A percentile compares a stretch with the other conserved stretches of the same genome.
phyloP scores from a whole-genome alignment of 352 stramenopile genomes.

The Pythium brachiatum region DNA sequence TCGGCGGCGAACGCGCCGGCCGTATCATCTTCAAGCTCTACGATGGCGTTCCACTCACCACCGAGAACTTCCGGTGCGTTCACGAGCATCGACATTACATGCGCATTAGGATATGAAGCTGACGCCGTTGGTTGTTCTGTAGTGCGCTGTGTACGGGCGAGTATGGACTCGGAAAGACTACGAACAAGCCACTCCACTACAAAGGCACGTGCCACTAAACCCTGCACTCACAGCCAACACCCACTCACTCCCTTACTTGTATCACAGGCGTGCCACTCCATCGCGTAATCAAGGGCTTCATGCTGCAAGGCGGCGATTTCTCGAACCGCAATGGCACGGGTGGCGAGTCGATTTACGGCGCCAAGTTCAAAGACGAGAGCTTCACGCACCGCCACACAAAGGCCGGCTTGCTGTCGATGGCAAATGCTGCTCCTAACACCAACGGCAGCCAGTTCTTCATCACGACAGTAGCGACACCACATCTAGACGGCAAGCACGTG shows the following conservation, averaged over 20 bases:
- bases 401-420: constrained; percentile 94
- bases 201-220: constrained; percentile 29
- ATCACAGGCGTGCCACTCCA: constrained; percentile 67
- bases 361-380: constrained; percentile 92
- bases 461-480: constrained; percentile 84
- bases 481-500: constrained; percentile 98
- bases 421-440: constrained; percentile 84
- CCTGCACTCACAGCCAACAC: not conserved
- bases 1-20: constrained; percentile 72
- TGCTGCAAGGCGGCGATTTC: constrained; percentile 82
- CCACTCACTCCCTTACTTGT: constrained; percentile 6
- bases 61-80: constrained; percentile 59
- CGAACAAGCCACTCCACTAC: constrained; percentile 57
- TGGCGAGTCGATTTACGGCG: constrained; percentile 84
- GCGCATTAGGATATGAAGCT: not conserved
- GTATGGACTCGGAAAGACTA: constrained; percentile 56
- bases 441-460: constrained; percentile 89
- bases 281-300: constrained; percentile 85
- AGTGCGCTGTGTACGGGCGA: constrained; percentile 68
- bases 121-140: not conserved
- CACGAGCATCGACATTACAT: not conserved
- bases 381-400: constrained; percentile 92
- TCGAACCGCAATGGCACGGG: constrained; percentile 79
- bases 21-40: constrained; percentile 70
- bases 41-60: constrained; percentile 48